These are phyloP conservation scores for Pseudocercospora crystallina DNA, from an alignment of 2,329 filamentous ascomycete species.

Conservation along the genomic window DNA sequence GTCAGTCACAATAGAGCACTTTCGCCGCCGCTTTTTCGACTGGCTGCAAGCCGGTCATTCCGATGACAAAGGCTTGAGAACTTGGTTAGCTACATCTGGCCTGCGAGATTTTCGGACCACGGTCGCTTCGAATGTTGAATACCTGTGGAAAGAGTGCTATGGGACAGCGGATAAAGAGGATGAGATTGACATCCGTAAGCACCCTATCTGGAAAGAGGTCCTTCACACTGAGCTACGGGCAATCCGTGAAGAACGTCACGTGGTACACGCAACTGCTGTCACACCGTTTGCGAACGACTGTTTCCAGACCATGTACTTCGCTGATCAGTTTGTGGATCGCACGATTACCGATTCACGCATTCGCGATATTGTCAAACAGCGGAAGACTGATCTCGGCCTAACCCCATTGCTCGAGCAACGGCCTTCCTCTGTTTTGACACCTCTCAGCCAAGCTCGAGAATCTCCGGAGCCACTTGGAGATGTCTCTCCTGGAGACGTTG, in stretches of 20 bases:
- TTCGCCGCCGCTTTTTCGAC: conserved; percentile 55
- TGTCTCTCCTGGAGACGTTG: conserved; percentile 50
- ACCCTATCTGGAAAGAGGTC: conserved; percentile 12
- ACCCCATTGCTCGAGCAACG: conserved; percentile 20
- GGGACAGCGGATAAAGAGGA: conserved; percentile 39
- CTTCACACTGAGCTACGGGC: background rate
- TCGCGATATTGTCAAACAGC: conserved; percentile 8
- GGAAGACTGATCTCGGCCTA: conserved; percentile 28
- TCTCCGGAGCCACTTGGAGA: conserved; percentile 13
- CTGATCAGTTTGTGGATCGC: conserved; percentile 47
- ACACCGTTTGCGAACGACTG: conserved; percentile 67
- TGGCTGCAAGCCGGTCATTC: conserved; percentile 57
- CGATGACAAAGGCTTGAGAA: conserved; percentile 44
- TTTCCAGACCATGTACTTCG: conserved; percentile 65
- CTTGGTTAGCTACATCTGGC: conserved; percentile 53
- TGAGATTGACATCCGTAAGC: conserved; percentile 32
- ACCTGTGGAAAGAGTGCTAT: conserved; percentile 64
- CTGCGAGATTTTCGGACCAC: conserved; percentile 62
- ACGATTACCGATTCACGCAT: conserved; percentile 26
- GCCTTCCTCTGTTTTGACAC: background rate
- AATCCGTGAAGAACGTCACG: background rate
- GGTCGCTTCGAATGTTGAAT: conserved; percentile 60
- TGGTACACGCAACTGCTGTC: conserved; percentile 57
- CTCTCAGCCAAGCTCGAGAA: conserved; percentile 1
- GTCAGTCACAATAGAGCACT: conserved; percentile 55